Evolutionary conservation across 306 rosid species (phyloP).

Genomic region (Pueraria montana): DNA sequence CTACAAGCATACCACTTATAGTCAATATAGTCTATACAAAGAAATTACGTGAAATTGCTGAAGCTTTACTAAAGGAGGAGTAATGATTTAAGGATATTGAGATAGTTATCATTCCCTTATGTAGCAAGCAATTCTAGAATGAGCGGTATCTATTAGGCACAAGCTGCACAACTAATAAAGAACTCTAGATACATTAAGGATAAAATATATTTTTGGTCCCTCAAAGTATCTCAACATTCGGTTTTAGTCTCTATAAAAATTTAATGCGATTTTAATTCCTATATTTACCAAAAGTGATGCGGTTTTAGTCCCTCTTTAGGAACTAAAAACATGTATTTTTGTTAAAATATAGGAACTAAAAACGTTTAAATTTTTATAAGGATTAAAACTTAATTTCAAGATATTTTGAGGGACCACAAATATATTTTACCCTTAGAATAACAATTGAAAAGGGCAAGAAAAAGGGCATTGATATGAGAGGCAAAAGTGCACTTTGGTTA

Average conservation of each 20-base stretch:
- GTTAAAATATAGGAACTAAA: too few relatives aligned
- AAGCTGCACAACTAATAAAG: not conserved
- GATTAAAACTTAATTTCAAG: too few relatives aligned
- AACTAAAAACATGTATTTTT: too few relatives aligned
- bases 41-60: not conserved
- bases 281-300: too few relatives aligned
- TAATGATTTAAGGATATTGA: not conserved
- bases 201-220: too few relatives aligned
- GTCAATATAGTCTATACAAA: slow-evolving; percentile 3
- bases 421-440: too few relatives aligned
- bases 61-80: not conserved
- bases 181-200: not conserved
- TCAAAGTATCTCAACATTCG: too few relatives aligned
- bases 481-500: not conserved
- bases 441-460: not conserved
- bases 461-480: not conserved
- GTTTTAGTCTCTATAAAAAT: too few relatives aligned
- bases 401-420: too few relatives aligned
- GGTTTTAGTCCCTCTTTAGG: too few relatives aligned
- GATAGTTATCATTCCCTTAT: not conserved
- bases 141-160: not conserved
- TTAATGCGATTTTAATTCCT: too few relatives aligned
- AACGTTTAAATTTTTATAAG: too few relatives aligned
- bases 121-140: not conserved
- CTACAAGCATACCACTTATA: not conserved